Base-by-base conservation (phyloP, 352 stramenopile genomes). In the Globisporangium canariense region DNA sequence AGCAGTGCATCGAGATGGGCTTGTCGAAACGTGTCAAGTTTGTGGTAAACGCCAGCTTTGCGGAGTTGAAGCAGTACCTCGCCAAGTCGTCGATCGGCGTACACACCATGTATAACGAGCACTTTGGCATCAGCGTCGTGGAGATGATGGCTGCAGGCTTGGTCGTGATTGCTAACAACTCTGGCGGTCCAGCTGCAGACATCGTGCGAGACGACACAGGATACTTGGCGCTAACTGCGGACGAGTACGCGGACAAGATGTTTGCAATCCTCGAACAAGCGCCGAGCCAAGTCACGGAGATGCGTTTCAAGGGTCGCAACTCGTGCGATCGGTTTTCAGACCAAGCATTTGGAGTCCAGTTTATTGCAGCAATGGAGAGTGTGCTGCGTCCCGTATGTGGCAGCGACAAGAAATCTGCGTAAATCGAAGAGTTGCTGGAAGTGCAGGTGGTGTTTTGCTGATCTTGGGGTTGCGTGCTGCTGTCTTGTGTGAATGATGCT, bases 71-170 rank as follows among this genome's bases (percentile, higher is more conserved):
- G 73, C 60, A 83, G 20, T 95, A 89, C 54, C 72, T 99, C 20
- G 72, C 75, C 6, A 81, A 70, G 43, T 86, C 91, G 61, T 87
- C 84, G 8, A 90, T 99, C 20, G 98, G 98, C 4, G 70, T 99
- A 7, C 98, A 99, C 80, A 99, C 97, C 14, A 99, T 99, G 98
- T 98, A 97, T 82, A 99, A 99, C 63, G 98, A 99, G 75, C 98
- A 99, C 77, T 99, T 99, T 84, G 98, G 98, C 8, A 99, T 99
- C 74, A 97, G 96, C 54, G 96, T 99, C 36, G 98, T 99, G 47
- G 98, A 99, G 82, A 99, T 99, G 96, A 99, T 99, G 95, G 93
- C 97, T 9, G 94, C 97, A 1, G 97, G 97, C 11, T 75, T 99
- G 60, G 75, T 99, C 0, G 86, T 96, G 0, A 78, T 99, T 7